Evolutionary conservation across 2,329 filamentous ascomycete genomes (phyloP).

Genomic region (Scleromitrula shiraiana): DNA sequence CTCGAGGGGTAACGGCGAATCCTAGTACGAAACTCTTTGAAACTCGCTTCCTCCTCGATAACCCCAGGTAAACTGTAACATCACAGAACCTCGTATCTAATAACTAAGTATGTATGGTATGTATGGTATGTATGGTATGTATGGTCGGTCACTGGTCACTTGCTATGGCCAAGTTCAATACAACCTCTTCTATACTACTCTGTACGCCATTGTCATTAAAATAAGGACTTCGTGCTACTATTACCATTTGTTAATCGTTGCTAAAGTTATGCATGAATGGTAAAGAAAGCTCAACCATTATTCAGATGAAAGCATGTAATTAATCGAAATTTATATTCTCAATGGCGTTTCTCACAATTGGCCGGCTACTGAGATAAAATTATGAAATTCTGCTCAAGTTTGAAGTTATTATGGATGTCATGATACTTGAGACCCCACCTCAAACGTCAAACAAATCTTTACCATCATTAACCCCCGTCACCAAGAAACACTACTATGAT

Average conservation of each 20-base stretch:
- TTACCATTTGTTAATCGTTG: no score
- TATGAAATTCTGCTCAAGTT: neutral
- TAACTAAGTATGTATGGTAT: no score
- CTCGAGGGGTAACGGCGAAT: conserved; percentile 5
- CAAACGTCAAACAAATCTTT: conserved; percentile 22
- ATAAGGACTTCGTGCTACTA: no score
- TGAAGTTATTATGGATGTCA: neutral
- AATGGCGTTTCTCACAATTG: no score
- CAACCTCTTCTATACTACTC: no score
- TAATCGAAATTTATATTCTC: no score
- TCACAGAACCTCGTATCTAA: conserved; percentile 10
- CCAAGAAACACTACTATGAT: conserved; percentile 27
- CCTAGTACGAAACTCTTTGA: conserved; percentile 8
- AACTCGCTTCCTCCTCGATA: conserved; percentile 9
- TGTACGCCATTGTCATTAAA: neutral
- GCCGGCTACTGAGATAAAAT: no score
- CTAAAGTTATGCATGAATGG: neutral
- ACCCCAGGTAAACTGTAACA: conserved; percentile 6
- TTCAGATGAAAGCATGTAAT: neutral
- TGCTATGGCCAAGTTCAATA: neutral
- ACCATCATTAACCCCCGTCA: conserved; percentile 21
- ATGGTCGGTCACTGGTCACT: no score
- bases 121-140: no score
- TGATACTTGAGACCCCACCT: conserved; percentile 16
- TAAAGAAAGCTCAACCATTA: neutral